Evolutionary conservation across 768 basidiomycete species (phyloP).

Genomic region (Tricholoma saponaceum): DNA sequence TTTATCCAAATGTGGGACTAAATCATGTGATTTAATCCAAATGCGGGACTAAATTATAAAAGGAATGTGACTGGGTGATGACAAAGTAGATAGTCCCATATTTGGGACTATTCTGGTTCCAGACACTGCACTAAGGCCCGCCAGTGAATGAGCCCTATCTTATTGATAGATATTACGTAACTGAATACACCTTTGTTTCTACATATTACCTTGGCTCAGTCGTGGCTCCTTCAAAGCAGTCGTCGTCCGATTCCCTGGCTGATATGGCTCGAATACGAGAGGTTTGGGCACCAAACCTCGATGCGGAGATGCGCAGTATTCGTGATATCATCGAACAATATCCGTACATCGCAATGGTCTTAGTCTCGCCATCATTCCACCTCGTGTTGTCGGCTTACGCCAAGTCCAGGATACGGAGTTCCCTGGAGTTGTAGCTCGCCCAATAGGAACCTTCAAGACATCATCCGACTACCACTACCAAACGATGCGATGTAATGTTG

Average conservation of each 20-base stretch:
- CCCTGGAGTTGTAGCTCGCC: slow-evolving; percentile 96
- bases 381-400: slow-evolving; percentile 19
- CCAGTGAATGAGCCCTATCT: no score
- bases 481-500: slow-evolving; percentile 99
- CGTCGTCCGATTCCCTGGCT: slow-evolving; percentile 14
- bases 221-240: slow-evolving; percentile 16
- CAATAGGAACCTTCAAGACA: slow-evolving; percentile 94
- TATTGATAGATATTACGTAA: neutral
- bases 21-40: no score
- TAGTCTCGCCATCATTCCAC: slow-evolving; percentile 20
- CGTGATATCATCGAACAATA: slow-evolving; percentile 85
- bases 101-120: no score
- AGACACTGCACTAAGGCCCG: no score
- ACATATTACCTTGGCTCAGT: neutral
- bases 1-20: no score
- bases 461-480: slow-evolving; percentile 99
- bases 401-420: slow-evolving; percentile 90
- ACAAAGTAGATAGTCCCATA: no score
- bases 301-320: slow-evolving; percentile 86
- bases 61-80: no score
- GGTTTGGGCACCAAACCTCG: slow-evolving; percentile 93
- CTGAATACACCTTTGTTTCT: no score
- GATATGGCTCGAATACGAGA: slow-evolving; percentile 84
- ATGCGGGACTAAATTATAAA: no score
- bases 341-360: slow-evolving; percentile 94